Percentiles rank a stretch among this genome's conserved stretches.
Evolutionary conservation across 2,329 filamentous ascomycete species (phyloP).

Genomic region (Pseudogymnoascus sp.): DNA sequence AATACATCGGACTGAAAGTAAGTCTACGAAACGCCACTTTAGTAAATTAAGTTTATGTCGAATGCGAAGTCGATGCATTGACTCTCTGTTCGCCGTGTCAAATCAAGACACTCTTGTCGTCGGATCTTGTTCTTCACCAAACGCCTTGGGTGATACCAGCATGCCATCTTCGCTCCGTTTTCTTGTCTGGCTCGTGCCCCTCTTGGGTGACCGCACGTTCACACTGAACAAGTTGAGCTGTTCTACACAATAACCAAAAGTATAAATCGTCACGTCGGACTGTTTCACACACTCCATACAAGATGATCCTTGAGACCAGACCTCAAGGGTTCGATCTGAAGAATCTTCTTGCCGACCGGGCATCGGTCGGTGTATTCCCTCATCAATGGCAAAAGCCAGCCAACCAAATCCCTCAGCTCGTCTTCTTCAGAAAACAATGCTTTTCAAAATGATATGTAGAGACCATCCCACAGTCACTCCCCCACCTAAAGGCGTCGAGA

Average conservation of each 20-base stretch:
- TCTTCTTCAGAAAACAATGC: neutral
- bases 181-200: neutral
- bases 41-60: too few relatives aligned
- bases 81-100: too few relatives aligned
- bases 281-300: neutral
- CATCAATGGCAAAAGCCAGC: neutral
- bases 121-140: too few relatives aligned
- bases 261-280: neutral
- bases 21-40: too few relatives aligned
- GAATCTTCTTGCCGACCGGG: slow-evolving; percentile 1
- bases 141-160: too few relatives aligned
- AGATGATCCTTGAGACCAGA: neutral
- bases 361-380: neutral
- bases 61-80: too few relatives aligned
- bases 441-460: slow-evolving; percentile 28
- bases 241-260: too few relatives aligned
- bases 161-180: neutral
- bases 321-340: slow-evolving; percentile 3
- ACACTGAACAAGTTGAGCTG: neutral
- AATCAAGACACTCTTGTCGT: too few relatives aligned
- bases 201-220: neutral
- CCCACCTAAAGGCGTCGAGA: slow-evolving; percentile 22
- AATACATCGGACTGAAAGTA: too few relatives aligned
- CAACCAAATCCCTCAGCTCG: slow-evolving; percentile 5
- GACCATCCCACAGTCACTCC: slow-evolving; percentile 38